phyloP scores from a whole-genome alignment of 441 rosid species.

The Populus hybrid region DNA sequence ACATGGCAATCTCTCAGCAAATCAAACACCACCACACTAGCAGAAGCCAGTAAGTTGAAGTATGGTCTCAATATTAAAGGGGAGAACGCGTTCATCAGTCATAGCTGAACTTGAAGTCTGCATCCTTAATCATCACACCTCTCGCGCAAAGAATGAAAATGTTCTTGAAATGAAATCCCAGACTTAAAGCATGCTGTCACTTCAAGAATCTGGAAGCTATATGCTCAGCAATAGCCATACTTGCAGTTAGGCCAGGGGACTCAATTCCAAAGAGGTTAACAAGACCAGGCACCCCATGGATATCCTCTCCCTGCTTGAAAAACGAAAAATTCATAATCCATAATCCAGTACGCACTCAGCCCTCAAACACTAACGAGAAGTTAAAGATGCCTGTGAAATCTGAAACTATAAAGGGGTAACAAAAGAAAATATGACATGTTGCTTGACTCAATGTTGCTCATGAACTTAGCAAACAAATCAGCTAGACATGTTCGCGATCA shows the following conservation, averaged over 20 bases:
- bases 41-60: background rate
- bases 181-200: constrained; percentile 16
- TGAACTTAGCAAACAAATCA: background rate
- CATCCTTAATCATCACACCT: background rate
- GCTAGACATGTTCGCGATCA: background rate
- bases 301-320: constrained; percentile 61
- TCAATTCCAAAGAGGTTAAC: constrained; percentile 91
- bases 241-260: constrained; percentile 88
- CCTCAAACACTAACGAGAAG: background rate
- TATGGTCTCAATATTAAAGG: background rate
- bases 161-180: background rate
- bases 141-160: background rate
- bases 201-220: constrained; percentile 50
- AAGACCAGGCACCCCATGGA: constrained; percentile 72
- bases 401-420: background rate
- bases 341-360: background rate
- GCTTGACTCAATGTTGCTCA: too few relatives aligned
- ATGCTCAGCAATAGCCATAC: constrained; percentile 86
- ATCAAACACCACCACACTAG: background rate
- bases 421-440: background rate
- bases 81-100: too few relatives aligned
- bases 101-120: background rate
- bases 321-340: background rate
- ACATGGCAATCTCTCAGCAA: background rate
- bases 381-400: background rate